Conservation (phyloP, 2,329 filamentous ascomycete genomes). For the Aspergillus versicolor region DNA sequence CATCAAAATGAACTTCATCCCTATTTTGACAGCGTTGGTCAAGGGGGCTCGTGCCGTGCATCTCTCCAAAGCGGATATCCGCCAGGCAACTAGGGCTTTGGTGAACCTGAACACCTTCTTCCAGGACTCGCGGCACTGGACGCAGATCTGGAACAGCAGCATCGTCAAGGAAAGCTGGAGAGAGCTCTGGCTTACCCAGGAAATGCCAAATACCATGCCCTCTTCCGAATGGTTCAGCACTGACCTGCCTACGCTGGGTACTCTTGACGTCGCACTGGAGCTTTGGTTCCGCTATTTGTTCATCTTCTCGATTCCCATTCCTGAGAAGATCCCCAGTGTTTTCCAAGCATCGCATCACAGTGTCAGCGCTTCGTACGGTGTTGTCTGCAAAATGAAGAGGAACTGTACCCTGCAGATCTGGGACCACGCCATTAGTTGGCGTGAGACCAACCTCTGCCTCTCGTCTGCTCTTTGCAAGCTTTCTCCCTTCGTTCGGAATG, state of each 20-base stretch:
- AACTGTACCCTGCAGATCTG: conserved; percentile 62
- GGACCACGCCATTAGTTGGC: conserved; percentile 64
- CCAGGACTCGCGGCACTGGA: conserved; percentile 49
- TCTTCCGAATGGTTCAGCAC: conserved; percentile 39
- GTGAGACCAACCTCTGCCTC: conserved; percentile 54
- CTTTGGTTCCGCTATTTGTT: conserved; percentile 49
- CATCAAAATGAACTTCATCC: conserved; percentile 55
- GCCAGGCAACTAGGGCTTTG: conserved; percentile 49
- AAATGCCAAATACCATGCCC: conserved; percentile 41
- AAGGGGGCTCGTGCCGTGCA: conserved; percentile 50
- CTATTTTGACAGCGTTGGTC: conserved; percentile 51
- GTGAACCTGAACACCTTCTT: conserved; percentile 53
- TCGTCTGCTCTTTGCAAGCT: conserved; percentile 52
- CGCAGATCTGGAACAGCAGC: conserved; percentile 49
- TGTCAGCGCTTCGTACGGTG: conserved; percentile 60
- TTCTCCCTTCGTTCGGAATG: conserved; percentile 50
- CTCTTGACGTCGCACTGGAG: conserved; percentile 39
- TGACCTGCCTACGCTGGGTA: conserved; percentile 38
- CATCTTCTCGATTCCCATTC: conserved; percentile 59
- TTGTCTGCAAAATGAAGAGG: conserved; percentile 61
- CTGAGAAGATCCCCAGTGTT: conserved; percentile 57
- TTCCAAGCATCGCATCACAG: conserved; percentile 65
- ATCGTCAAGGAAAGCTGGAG: conserved; percentile 48
- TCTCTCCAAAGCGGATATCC: conserved; percentile 43
- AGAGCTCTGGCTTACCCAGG: conserved; percentile 48